Conservation (phyloP, 1,284 basidiomycete species). For the Moniliella sp. region DNA sequence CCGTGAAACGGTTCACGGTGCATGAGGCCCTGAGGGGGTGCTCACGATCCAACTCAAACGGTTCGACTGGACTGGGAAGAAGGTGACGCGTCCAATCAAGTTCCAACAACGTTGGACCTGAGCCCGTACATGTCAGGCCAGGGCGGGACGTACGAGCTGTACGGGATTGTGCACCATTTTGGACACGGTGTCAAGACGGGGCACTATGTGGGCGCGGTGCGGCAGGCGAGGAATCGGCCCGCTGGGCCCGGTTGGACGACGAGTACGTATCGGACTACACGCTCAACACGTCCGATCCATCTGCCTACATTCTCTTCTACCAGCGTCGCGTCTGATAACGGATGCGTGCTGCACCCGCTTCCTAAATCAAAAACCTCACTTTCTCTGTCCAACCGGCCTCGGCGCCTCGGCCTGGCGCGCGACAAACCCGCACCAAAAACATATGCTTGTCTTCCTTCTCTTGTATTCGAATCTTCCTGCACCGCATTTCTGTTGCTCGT, state of each 20-base stretch:
- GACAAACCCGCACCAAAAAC: too few species aligned
- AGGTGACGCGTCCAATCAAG: conserved; percentile 47
- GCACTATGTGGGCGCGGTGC: conserved; percentile 73
- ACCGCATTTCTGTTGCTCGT: too few species aligned
- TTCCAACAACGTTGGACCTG: conserved; percentile 63
- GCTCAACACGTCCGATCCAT: conserved; percentile 43
- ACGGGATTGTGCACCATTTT: conserved; percentile 77
- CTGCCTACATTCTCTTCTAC: conserved; percentile 84
- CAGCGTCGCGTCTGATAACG: too few species aligned
- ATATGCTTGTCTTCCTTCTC: too few species aligned
- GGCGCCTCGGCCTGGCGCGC: too few species aligned
- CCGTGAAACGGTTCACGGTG: conserved; percentile 68
- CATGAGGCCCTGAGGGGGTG: conserved; percentile 63
- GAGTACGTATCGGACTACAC: conserved; percentile 33
- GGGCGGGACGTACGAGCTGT: conserved; percentile 63
- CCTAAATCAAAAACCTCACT: too few species aligned
- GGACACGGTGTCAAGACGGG: conserved; percentile 81
- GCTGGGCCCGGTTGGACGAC: conserved; percentile 27
- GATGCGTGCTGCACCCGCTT: too few species aligned
- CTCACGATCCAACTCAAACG: conserved; percentile 91
- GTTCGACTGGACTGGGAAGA: conserved; percentile 58
- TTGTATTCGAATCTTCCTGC: too few species aligned
- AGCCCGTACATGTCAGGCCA: conserved; percentile 48
- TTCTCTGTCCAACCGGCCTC: too few species aligned
- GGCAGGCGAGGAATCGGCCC: conserved; percentile 74